Base-by-base conservation (phyloP, 192 early-diverging fungal species). In the Jimgerdemannia lactiflua region DNA sequence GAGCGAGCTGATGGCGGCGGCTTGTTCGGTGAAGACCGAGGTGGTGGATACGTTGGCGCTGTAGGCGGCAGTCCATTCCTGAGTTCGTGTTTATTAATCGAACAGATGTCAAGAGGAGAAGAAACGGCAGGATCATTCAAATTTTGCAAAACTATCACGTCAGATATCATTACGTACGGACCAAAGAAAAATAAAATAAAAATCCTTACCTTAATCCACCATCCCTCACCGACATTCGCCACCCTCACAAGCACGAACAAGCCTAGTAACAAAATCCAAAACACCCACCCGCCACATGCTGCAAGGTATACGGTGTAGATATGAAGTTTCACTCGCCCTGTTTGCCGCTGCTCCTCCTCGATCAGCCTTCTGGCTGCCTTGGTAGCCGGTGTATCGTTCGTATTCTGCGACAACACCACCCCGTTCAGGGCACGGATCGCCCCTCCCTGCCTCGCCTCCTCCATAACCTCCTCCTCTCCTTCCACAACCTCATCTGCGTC, bases 301-400 rank as follows among this genome's bases (percentile, higher is more conserved):
- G 82, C 77, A 64, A 90, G 85, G 82, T 97, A 99, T 9, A 87
- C 86, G 3, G 88, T 67, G 87, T 95, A 98, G 9, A 97, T 91
- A 11, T 81, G 72, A 6, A 79, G 83, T 64, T 88, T 89, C 65
- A 97, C 96, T 66, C 87, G 89, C 0, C 97, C 97, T 14, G 49
- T 59, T 14, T 59, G 49, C 69, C 91, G 86, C 74, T 95, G 92
- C 79, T 98, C 97, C 8, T 92, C 91, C 71, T 88, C 85, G 43
- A 97, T 91, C 54, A 97, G 81, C 72, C 80, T 80, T 4, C 83
- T 70, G 9, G 75, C 72, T 43, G 74, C 81, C 66, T 75, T 69
- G 4, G 78, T 74, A 20, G 67, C 69, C 6, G 49, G 49, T 59
- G 49, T 59, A 14, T 59, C 49, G 0, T 59, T 59, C 49, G 49